Percentiles rank a stretch among this genome's conserved stretches.
Conservation (phyloP, 1,139 yeast genomes). For the Geotrichum carabidarum region DNA sequence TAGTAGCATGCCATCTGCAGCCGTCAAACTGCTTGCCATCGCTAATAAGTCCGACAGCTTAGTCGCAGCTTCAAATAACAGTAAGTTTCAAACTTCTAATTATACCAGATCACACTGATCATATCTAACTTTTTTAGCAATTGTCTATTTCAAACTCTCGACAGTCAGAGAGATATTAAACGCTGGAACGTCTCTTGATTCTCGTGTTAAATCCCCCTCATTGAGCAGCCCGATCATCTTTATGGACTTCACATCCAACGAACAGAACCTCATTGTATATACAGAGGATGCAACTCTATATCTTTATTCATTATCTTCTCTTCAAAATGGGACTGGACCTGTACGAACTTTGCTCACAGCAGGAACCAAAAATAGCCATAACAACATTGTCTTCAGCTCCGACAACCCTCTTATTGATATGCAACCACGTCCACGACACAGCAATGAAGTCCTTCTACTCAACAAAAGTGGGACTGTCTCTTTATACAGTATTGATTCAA, state of each 20-base stretch:
- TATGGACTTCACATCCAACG: slow-evolving; percentile 13
- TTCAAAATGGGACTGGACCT: background rate
- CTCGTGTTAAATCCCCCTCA: slow-evolving; percentile 1
- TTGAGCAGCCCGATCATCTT: slow-evolving; percentile 6
- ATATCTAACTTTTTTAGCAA: background rate
- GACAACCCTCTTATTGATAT: slow-evolving; percentile 17
- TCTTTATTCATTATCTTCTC: slow-evolving; percentile 2
- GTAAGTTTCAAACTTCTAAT: background rate
- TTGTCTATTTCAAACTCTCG: slow-evolving; percentile 6
- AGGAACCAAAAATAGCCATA: slow-evolving; percentile 2
- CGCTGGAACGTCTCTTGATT: background rate
- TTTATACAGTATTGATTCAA: slow-evolving; percentile 20
- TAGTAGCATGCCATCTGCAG: slow-evolving; percentile 20
- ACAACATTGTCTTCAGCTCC: slow-evolving; percentile 5
- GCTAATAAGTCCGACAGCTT: slow-evolving; percentile 11
- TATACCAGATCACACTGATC: background rate
- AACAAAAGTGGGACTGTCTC: slow-evolving; percentile 23
- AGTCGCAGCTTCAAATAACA: slow-evolving; percentile 11
- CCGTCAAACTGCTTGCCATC: slow-evolving; percentile 13
- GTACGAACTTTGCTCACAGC: background rate
- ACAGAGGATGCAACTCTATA: slow-evolving; percentile 12
- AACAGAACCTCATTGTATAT: slow-evolving; percentile 11
- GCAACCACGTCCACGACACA: slow-evolving; percentile 23
- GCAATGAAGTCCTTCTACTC: slow-evolving; percentile 28
- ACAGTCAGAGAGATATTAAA: background rate